Base-by-base conservation (phyloP, 176 grass and related monocot genomes). In the Carex scoparia region DNA sequence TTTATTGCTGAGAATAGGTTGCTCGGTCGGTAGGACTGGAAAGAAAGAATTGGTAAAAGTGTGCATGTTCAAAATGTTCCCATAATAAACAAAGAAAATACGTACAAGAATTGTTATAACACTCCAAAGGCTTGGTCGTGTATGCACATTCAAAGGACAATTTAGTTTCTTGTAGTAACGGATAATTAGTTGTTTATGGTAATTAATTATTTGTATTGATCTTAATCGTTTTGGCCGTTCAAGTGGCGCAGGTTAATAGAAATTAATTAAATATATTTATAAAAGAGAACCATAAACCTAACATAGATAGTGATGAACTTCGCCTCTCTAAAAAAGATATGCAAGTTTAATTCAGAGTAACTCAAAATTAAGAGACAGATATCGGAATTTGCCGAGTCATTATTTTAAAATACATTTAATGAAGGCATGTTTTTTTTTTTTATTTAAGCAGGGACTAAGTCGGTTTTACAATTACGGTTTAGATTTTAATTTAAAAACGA, bases 181-280 rank as follows among this genome's bases (percentile, higher is more conserved):
- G 72, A 7, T 32, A 76, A 4, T 15, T 76, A 28, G 23, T 48
- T 16, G 4, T 55, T 76, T 5, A 53, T 48, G 46, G 11, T 76
- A 54, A 76, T 76, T 76, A 54, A 76, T 76, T 76, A 51, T 28
- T 76, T 54, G 48, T 1, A 55, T 76, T 54, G n/a, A n/a, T n/a
- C 3, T 55, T 76, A 54, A 14, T 76, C 1, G 23, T 30, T 15
- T 23, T 54, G 4, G 71, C n/a, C 10, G 71, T 75, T 75, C 3
- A 75, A 30, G 44, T 27, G 42, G 71, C 9, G n/a, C 10, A 12
- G n/a, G 48, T 75, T 53, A 51, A 30, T 75, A 75, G 2, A 30
- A 51, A 53, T 75, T 46, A 46, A 71, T 8, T 46, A 46, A 46
- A 46, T 46, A 46, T 46, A 46, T 46, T 46, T 46, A 46, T 46